A percentile compares a stretch with the other conserved stretches of the same genome.
Evolutionary conservation across 2,329 filamentous ascomycete genomes (phyloP).

Genomic region (Rhinocladiella similis): DNA sequence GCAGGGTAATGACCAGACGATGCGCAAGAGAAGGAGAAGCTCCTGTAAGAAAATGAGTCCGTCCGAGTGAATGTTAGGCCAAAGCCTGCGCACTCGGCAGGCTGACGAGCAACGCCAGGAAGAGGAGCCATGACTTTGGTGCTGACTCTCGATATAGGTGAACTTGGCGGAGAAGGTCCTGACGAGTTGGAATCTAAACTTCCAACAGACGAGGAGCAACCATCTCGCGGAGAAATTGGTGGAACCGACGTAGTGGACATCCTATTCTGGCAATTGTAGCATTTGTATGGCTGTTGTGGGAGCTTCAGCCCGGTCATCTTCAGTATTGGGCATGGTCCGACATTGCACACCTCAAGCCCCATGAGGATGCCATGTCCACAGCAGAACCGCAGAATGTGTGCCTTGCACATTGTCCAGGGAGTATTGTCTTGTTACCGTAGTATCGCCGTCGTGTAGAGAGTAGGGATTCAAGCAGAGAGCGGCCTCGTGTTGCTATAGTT

Average conservation of each 20-base stretch:
- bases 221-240: slow-evolving; percentile 14
- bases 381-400: slow-evolving; percentile 30
- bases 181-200: slow-evolving; percentile 23
- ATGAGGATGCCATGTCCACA: slow-evolving; percentile 30
- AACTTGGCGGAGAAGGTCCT: slow-evolving; percentile 15
- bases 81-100: slow-evolving; percentile 20
- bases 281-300: slow-evolving; percentile 30
- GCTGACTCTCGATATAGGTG: slow-evolving; percentile 16
- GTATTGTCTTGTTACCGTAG: background rate
- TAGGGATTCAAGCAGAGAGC: slow-evolving; percentile 7
- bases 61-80: slow-evolving; percentile 14
- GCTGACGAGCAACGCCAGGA: slow-evolving; percentile 25
- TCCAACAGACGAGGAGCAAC: slow-evolving; percentile 23
- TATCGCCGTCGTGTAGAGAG: slow-evolving; percentile 2
- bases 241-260: slow-evolving; percentile 12
- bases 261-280: slow-evolving; percentile 29
- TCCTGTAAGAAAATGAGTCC: slow-evolving; percentile 16
- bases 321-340: slow-evolving; percentile 26
- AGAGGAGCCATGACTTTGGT: slow-evolving; percentile 21
- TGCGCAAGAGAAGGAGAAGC: slow-evolving; percentile 28
- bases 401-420: slow-evolving; percentile 27
- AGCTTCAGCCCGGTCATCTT: slow-evolving; percentile 28
- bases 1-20: slow-evolving; percentile 23
- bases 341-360: slow-evolving; percentile 25
- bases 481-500: slow-evolving; percentile 2